Base-by-base conservation (phyloP, 177 flowering plant genomes). In the Tripterygium wilfordii region DNA sequence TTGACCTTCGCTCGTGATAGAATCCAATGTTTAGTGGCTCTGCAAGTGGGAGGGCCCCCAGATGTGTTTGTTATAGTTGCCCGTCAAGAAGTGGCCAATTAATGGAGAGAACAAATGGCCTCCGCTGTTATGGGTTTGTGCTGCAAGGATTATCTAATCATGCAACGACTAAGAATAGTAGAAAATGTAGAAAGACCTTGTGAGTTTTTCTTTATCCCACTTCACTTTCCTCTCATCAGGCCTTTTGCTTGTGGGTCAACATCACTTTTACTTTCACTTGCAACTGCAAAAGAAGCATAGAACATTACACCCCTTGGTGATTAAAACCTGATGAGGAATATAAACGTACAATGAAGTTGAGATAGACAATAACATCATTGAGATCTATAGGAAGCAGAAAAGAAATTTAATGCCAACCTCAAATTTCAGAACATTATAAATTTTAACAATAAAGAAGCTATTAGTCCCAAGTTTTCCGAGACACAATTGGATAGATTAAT, bases 31-130 rank as follows among this genome's bases (percentile, higher is more conserved):
- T 54, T 39, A 55, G 63, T 61, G 66, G 58, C 52, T 48, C 52
- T 26, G 46, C 56, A 53, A 58, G 63, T 61, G 66, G 69, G 52
- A 49, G 56, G 58, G 52, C 57, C 63, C 59, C 56, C 62, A 61
- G 57, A 32, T 49, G 22, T 48, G 43, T 38, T 49, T 50, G 54
- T 16, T 56, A 61, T 65, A 33, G 56, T 56, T 56, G 35, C 29
- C 39, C 36, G 21, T 8, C 14, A 44, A 52, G 22, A 20, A 42
- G 48, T 61, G 62, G 45, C 58, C 51, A 61, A 52, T 66, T 48
- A 61, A 52, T 66, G 55, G 30, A 29, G 42, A 39, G 43, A 42
- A 16, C 36, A 53, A 55, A 55, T 35, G 40, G 49, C 42, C 63
- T 59, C 38, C 33, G n/a, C 38, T 31, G 22, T 40, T 23, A 39